A percentile compares a stretch with the other conserved stretches of the same genome.
phyloP scores from a whole-genome alignment of 495 filamentous ascomycete genomes.

The Poronia punctata region DNA sequence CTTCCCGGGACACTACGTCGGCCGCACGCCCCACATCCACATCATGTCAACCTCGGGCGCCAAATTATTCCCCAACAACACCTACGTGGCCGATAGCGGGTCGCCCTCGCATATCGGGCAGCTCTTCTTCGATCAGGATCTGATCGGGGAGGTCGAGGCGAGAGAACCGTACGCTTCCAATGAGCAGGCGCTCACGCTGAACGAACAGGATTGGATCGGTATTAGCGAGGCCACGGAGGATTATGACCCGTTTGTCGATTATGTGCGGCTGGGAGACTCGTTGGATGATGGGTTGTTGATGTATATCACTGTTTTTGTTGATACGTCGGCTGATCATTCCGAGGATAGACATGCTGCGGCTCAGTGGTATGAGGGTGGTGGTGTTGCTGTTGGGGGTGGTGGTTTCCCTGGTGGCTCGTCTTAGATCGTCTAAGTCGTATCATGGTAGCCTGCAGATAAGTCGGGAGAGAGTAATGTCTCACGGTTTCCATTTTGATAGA shows the following conservation, averaged over 20 bases:
- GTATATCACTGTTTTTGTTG: slow-evolving; percentile 39
- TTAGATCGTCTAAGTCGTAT: too few relatives aligned
- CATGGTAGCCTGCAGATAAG: too few relatives aligned
- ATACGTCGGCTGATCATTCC: slow-evolving; percentile 39
- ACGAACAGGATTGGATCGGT: slow-evolving; percentile 27
- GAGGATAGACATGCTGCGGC: slow-evolving; percentile 27
- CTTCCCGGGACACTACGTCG: slow-evolving; percentile 48
- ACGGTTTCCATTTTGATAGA: too few relatives aligned
- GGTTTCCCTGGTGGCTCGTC: slow-evolving; percentile 1
- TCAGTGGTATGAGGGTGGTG: slow-evolving; percentile 24
- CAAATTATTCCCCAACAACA: slow-evolving; percentile 31
- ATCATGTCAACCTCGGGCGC: slow-evolving; percentile 13
- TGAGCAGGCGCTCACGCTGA: slow-evolving; percentile 20
- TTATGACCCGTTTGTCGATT: slow-evolving; percentile 31
- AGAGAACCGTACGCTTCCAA: slow-evolving; percentile 31
- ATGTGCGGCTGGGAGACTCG: slow-evolving; percentile 38
- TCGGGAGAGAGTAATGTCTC: too few relatives aligned
- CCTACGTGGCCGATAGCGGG: slow-evolving; percentile 40
- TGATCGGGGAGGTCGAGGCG: slow-evolving; percentile 28
- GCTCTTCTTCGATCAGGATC: slow-evolving; percentile 41
- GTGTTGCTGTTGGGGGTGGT: slow-evolving; percentile 10
- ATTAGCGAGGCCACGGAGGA: slow-evolving; percentile 26
- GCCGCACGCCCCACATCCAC: slow-evolving; percentile 44
- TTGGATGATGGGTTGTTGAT: slow-evolving; percentile 43
- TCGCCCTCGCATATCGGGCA: slow-evolving; percentile 49